Base-by-base conservation (phyloP, 768 basidiomycete species). In the Lentinus tigrinus region DNA sequence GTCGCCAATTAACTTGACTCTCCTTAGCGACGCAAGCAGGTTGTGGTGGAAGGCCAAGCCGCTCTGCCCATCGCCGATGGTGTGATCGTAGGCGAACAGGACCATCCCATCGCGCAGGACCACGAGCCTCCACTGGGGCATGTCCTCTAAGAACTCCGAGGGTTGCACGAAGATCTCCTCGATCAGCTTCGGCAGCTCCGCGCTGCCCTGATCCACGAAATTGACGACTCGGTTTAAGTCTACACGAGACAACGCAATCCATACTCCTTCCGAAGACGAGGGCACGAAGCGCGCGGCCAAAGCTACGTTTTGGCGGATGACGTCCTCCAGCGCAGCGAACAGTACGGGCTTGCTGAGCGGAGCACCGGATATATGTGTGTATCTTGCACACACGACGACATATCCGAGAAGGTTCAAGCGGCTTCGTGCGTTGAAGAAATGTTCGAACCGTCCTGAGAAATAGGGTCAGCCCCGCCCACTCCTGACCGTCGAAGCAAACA, bases 51-150 rank as follows among this genome's bases (percentile, higher is more conserved):
- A 76, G 0, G 74, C 72, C 36, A 73, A 51, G 9, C 73, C 72
- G 57, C 76, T 77, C 54, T 73, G 66, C 3, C 76, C 78, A 55
- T 79, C 78, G 5, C 72, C 75, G 47, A 77, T 72, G 52, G 63
- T 62, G 54, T 79, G 78, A 50, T 77, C 71, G 52, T 67, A 75
- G 16, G 67, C 71, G 50, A 78, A 75, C 11, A 71, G 53, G 24
- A 78, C 65, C 1, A 69, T 74, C 27, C 67, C 65, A 47, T 74
- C 72, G 19, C 49, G 60, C 17, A 74, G 52, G 3, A 78, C 71
- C 14, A 66, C 51, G 4, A 77, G 54, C n/a, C 76, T 72, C 78
- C 78, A 79, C 4, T 76, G 67, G 0, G 75, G 77, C 4, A 66
- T 37, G 23, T 65, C 64, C 2, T 64, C 57, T 11, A 52, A 34